Base-by-base conservation (phyloP, 306 rosid genomes). In the Pyrus pyrifolia region DNA sequence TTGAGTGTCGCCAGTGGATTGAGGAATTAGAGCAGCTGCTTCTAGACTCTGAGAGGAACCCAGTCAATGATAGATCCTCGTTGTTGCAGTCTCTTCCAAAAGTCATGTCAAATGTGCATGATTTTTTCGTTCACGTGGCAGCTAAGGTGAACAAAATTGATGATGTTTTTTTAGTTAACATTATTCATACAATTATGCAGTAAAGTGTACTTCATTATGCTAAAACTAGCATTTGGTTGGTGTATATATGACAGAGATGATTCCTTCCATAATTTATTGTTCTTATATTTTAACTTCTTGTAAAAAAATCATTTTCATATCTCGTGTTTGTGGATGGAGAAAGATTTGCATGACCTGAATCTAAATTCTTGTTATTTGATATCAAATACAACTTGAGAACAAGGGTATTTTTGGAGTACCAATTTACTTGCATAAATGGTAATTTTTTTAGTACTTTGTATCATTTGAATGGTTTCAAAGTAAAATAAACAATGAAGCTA, bases 11-110 rank as follows among this genome's bases (percentile, higher is more conserved):
- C 75, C 98, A 93, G 81, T 92, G 93, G 93, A 86, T 96, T 85
- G 97, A 89, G 85, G 99, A 96, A 81, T 81, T 96, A 80, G 99
- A 96, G 91, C 99, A 93, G 80, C 96, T 96, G 66, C 84, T 87
- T 76, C 82, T 88, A 72, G 90, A 87, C 64, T 81, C 90, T 29
- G 96, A 92, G 70, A 85, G 87, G 77, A 92, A 83, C 40, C 67
- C 76, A 78, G 86, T 90, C 61, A 84, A 69, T 83, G 84, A 83
- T 70, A 85, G 89, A 72, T 83, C 88, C 70, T 84, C 99, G 23
- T 82, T 91, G 78, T 80, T 89, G 83, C 91, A 88, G 57, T 96
- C 99, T 74, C 98, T 96, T 81, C 98, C 99, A 72, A 96, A 91
- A 84, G 88, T 96, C 82, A 89, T 96, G 97, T 81, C 90, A 81